Evolutionary conservation across 371 early-diverging fungal genomes (phyloP).

Genomic region (Rhizopus delemar): DNA sequence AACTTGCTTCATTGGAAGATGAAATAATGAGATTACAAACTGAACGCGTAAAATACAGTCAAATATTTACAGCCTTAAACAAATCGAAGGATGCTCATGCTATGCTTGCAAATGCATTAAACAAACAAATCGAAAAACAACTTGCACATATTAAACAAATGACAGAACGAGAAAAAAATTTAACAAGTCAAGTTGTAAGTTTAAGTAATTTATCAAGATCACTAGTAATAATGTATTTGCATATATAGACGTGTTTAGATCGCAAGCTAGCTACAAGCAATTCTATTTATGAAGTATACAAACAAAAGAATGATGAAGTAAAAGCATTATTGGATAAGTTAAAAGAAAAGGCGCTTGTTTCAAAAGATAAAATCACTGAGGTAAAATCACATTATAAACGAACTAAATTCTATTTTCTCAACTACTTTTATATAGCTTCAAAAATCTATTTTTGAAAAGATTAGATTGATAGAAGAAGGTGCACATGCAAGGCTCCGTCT

Average conservation of each 20-base stretch:
- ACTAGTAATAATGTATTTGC: not conserved
- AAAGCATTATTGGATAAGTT: constrained; percentile 43
- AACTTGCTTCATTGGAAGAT: constrained; percentile 74
- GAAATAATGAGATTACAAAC: constrained; percentile 70
- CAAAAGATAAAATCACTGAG: constrained; percentile 27
- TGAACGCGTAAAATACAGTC: constrained; percentile 55
- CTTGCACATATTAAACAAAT: constrained; percentile 43
- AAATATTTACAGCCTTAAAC: constrained; percentile 43
- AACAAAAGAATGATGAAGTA: constrained; percentile 52
- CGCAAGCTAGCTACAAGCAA: constrained; percentile 38
- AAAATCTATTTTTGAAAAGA: constrained; percentile 58
- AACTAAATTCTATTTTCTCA: not conserved
- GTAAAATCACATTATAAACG: not conserved
- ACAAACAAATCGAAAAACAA: constrained; percentile 45
- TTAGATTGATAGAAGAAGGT: constrained; percentile 60
- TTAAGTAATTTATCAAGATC: not conserved
- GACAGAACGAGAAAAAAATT: constrained; percentile 36
- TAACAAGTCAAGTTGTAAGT: constrained; percentile 38
- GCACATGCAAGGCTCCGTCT: constrained; percentile 51
- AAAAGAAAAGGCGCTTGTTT: constrained; percentile 38
- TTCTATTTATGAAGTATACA: constrained; percentile 48
- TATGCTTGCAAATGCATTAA: constrained; percentile 33
- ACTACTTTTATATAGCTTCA: constrained; percentile 36
- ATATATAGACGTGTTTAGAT: constrained; percentile 24
- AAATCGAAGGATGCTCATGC: constrained; percentile 40